phyloP scores from a whole-genome alignment of 2,329 filamentous ascomycete species.

The Cytospora paraplurivora region DNA sequence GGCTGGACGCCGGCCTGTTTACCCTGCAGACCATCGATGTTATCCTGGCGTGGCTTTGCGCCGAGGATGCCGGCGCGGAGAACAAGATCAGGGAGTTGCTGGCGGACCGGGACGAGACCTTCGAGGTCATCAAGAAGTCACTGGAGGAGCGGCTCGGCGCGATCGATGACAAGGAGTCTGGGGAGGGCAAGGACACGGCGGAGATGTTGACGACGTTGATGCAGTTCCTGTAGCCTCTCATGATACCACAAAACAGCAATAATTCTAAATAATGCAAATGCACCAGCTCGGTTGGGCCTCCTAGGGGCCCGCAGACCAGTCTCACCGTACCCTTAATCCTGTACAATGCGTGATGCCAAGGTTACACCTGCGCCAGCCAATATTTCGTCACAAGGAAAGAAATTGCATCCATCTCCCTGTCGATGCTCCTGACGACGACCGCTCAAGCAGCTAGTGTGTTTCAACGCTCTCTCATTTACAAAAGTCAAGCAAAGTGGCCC shows the following conservation, averaged over 20 bases:
- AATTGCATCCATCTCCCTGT: not conserved
- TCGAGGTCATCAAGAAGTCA: slow-evolving; percentile 65
- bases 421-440: not conserved
- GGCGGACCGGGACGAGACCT: slow-evolving; percentile 66
- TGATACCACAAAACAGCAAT: slow-evolving; percentile 25
- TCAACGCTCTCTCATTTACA: not conserved
- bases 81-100: slow-evolving; percentile 65
- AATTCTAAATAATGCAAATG: slow-evolving; percentile 19
- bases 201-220: slow-evolving; percentile 59
- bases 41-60: slow-evolving; percentile 85
- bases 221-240: slow-evolving; percentile 46
- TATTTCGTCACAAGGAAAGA: not conserved
- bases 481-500: not conserved
- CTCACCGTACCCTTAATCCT: slow-evolving; percentile 4
- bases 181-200: slow-evolving; percentile 58
- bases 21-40: slow-evolving; percentile 82
- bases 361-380: not conserved
- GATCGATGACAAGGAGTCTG: slow-evolving; percentile 50
- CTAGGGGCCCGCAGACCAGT: not conserved
- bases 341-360: slow-evolving; percentile 19
- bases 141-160: slow-evolving; percentile 62
- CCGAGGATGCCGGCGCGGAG: slow-evolving; percentile 79
- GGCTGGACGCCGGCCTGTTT: slow-evolving; percentile 83
- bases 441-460: not conserved
- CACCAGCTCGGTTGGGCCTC: not conserved